phyloP scores from a whole-genome alignment of 1,139 yeast species.

The Tardiomyces depauwii region DNA sequence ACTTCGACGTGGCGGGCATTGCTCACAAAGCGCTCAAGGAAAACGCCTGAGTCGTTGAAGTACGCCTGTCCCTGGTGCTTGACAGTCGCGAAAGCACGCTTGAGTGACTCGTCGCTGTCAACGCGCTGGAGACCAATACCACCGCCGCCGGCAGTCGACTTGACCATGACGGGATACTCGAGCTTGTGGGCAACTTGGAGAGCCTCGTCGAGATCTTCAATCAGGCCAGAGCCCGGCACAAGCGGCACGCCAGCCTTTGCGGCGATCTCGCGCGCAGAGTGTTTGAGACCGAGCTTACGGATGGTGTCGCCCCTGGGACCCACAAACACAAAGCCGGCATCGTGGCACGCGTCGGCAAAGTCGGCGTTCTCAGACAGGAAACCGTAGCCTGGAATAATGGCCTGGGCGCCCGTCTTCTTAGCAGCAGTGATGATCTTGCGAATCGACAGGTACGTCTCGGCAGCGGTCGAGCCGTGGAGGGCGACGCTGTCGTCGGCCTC shows the following conservation, averaged over 20 bases:
- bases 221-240: conserved; percentile 88
- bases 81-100: conserved; percentile 76
- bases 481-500: conserved; percentile 76
- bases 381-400: conserved; percentile 95
- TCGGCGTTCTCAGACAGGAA: conserved; percentile 94
- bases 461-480: conserved; percentile 70
- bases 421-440: conserved; percentile 84
- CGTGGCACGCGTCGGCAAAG: conserved; percentile 76
- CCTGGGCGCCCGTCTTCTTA: conserved; percentile 71
- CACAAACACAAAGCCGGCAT: conserved; percentile 79
- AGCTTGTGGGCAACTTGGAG: conserved; percentile 60
- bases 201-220: conserved; percentile 63
- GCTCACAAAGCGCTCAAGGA: conserved; percentile 86
- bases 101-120: conserved; percentile 67
- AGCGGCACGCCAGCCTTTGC: conserved; percentile 80
- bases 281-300: conserved; percentile 82
- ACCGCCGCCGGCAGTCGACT: conserved; percentile 98
- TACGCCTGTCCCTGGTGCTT: conserved; percentile 88
- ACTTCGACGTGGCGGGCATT: conserved; percentile 93
- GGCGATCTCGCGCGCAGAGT: conserved; percentile 93
- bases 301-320: conserved; percentile 95
- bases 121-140: conserved; percentile 96
- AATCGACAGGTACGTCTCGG: conserved; percentile 77
- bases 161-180: conserved; percentile 89
- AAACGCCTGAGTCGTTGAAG: conserved; percentile 92